These are phyloP conservation scores for Ophiostoma sp. DNA, from an alignment of 2,329 filamentous ascomycete genomes.

Conservation along the genomic window DNA sequence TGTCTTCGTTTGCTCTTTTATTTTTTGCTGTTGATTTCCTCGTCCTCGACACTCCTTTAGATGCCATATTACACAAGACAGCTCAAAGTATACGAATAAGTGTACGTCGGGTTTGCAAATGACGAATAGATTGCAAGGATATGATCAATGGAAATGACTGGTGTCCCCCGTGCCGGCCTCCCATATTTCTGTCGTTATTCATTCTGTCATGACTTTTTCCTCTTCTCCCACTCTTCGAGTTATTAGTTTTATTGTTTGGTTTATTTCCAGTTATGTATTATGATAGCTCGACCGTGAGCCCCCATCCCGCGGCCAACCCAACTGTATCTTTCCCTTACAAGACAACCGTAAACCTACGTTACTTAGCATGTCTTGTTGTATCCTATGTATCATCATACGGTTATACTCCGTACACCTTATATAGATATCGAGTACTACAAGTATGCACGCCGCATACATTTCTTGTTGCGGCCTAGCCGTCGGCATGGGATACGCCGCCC, in stretches of 20 bases:
- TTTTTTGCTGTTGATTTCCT: too few relatives aligned
- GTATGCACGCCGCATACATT: not conserved
- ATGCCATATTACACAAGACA: too few relatives aligned
- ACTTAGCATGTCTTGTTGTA: not conserved
- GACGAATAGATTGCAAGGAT: not conserved
- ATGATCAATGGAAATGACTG: conserved; percentile 8
- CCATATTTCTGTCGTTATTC: conserved; percentile 11
- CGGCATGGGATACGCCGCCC: conserved; percentile 1
- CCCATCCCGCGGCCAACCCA: not conserved
- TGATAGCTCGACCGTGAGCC: not conserved
- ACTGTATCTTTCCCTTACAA: not conserved
- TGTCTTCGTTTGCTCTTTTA: too few relatives aligned
- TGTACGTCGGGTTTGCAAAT: not conserved
- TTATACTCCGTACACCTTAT: too few relatives aligned
- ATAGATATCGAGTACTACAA: too few relatives aligned
- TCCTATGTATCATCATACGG: not conserved
- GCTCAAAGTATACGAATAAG: not conserved
- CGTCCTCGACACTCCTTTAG: too few relatives aligned
- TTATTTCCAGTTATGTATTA: not conserved
- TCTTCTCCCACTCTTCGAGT: conserved; percentile 3
- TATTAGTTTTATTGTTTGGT: not conserved
- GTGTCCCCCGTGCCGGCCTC: conserved; percentile 10
- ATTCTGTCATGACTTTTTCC: not conserved
- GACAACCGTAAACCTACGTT: not conserved
- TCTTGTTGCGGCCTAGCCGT: conserved; percentile 9